Base-by-base conservation (phyloP, 495 filamentous ascomycete genomes). In the Neurospora sublineolata region DNA sequence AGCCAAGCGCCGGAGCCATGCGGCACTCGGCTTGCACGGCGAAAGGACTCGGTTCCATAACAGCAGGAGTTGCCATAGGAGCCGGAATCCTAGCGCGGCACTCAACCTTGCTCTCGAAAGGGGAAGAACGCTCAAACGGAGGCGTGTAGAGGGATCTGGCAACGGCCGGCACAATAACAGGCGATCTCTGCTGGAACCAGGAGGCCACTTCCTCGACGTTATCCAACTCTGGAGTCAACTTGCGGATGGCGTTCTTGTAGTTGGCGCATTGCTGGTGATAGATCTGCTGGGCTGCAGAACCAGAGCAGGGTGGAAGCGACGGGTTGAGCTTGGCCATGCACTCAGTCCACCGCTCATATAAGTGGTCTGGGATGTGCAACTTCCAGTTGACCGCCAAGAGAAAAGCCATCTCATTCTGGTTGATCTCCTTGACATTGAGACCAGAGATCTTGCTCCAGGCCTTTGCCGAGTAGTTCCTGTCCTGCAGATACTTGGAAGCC, bases 401-500 rank as follows among this genome's bases (percentile, higher is more conserved):
- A 79, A 98, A 99, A 52, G 93, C 89, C 84, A 97, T 91, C 82
- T 99, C 95, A 79, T 97, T 98, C 74, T 92, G 89, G 82, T 98
- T 98, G 80, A 99, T 97, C 82, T 99, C 95, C 39, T 86, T 81
- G 0, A 92, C 93, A 64, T 64, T 64, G 23, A 64, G 52, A 27
- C 52, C 52, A 64, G 52, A 64, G 27, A 64, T 64, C 14, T 64
- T 64, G 52, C 52, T 64, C 52, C 52, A 64, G 14, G 52, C 52
- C 52, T 36, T 64, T 30, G 52, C 52, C 14, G 96, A 98, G 81
- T 94, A 99, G 80, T 98, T 99, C 60, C 95, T 91, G 80, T 99
- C 95, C 80, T 99, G 95, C 46, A 98, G 85, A 80, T 97, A 99
- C 83, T 99, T 99, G 30, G 95, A 97, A 3, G 93, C 93, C 67